Evolutionary conservation across 305 asterid genomes (phyloP), one percentile per base, ranked within the genome.

Genomic region (Fraxinus floribunda): DNA sequence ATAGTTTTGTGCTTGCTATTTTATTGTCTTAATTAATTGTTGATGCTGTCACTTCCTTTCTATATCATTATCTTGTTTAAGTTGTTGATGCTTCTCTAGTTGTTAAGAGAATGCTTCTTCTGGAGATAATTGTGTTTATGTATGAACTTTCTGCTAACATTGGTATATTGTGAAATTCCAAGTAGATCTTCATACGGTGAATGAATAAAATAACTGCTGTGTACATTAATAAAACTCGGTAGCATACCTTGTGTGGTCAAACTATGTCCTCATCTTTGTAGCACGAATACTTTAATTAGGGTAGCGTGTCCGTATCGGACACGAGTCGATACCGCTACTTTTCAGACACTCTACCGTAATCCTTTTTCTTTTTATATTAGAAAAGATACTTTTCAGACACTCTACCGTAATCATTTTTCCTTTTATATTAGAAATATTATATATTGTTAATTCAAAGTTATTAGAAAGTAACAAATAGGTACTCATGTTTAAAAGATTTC

Each of bases 1-100:
- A 75, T 41, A 46, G 39, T 81, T 82, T 64, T 76, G 6, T 79
- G 66, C 85, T 30, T 68, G 55, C 74, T 77, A 16, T 79, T 79
- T 62, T 71, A 18, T 75, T 73, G 78, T 39, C 70, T 81, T 78
- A 72, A 5, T 44, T 68, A 71, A 76, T 77, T 74, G 72, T 39
- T 39, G 78, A 32, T 49, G 60, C 81, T 62, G 83, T 34, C 85
- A 68, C 80, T 66, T 76, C 81, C 29, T n/a, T 72, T 73, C 38
- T 26, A 36, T 71, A 75, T 81, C 81, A 80, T 34, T 73, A 22
- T 74, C 41, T 13, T 77, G 52, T 77, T 71, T 5, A 49, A 78
- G 24, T 49, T 75, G 60, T 62, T 66, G 38, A 71, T 32, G 24
- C 22, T 32, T 71, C 44, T 71, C 11, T 71, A 70, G 10, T 10